Evolutionary conservation across 2,329 filamentous ascomycete genomes (phyloP), one percentile per base, ranked within the genome.

Genomic region (Periconia macrospinosa): DNA sequence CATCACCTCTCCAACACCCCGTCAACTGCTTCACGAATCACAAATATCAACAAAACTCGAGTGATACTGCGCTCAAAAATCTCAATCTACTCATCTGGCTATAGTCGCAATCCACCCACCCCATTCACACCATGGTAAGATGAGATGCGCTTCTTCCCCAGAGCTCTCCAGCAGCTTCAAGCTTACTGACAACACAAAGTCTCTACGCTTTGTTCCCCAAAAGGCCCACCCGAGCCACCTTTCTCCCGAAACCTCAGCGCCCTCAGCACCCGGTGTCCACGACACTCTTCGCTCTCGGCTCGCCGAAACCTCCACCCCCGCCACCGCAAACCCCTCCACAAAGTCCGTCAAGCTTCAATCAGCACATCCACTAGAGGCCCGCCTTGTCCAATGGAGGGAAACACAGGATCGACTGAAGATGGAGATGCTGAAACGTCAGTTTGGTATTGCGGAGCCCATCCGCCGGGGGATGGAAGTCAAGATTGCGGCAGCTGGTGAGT

Each of bases 401-500:
- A 96, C 92, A 41, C 93, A 97, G 78, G 89, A 96, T 67, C 75
- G 80, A 33, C 77, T 96, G 72, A 94, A 95, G 78, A 94, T 96
- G 90, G 87, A 92, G 78, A 83, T 86, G 49, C 84, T 97, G 67
- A 87, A 91, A 60, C 89, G 91, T 62, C 87, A 91, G 45, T 97
- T 92, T 75, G 94, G 94, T 61, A 88, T 97, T 67, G 91, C 90
- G 23, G 94, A 97, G 83, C 94, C 94, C 2, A 86, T 97, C 67
- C 86, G 92, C 53, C 86, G 93, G 50, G 90, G 88, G 57, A 97
- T 99, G 94, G 94, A 99, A 81, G 82, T 96, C 74, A 90, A 91
- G 84, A 93, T 96, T 71, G 87, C 90, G 17, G 80, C 85, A 57
- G 86, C 88, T 56, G 88, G 91, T 60, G 86, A 90, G 75, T 96